Base-by-base conservation (phyloP, 1,139 yeast species). In the Scheffersomyces stambukii region DNA sequence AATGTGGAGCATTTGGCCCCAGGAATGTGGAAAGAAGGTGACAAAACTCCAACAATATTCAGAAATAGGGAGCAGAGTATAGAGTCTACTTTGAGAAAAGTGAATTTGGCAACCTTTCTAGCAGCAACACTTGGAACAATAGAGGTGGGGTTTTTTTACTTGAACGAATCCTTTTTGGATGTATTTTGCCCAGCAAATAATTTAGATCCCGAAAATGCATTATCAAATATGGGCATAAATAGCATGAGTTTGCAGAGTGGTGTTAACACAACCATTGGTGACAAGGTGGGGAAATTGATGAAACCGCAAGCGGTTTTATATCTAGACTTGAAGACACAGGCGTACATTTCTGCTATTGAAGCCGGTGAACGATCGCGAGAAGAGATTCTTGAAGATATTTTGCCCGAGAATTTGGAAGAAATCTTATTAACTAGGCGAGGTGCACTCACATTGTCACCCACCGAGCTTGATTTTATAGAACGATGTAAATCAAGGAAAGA, bases 281-380 rank as follows among this genome's bases (percentile, higher is more conserved):
- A 61, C 26, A 49, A 46, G 24, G 64, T 66, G 10, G 75, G 75
- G 1, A 80, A 84, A 42, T 62, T 91, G 25, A 61, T 85, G 36
- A 88, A 88, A 51, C 77, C 83, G 5, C 95, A 84, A 43, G 88
- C 95, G 0, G 77, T 75, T 3, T 57, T 91, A 31, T 86, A 71
- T 45, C 64, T 91, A 30, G 96, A 91, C 45, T 66, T 91, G 48
- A 91, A 91, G 51, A 91, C 98, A 0, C 98, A 91, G 55, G 96
- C 96, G 0, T 91, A 79, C 48, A 88, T 91, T 15, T 81, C 96
- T 0, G 95, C 95, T 0, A 59, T 89, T 39, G 85, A 81, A 43
- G 79, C 84, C 5, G 79, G 77, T 7, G 88, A 80, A 35, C 57
- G 80, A 38, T 68, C 85, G 3, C 70, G 77, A 42, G 70, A 70